Evolutionary conservation across 2,329 filamentous ascomycete species (phyloP), one percentile per base, ranked within the genome.

Genomic region (Aspergillus brunneoviolaceus): DNA sequence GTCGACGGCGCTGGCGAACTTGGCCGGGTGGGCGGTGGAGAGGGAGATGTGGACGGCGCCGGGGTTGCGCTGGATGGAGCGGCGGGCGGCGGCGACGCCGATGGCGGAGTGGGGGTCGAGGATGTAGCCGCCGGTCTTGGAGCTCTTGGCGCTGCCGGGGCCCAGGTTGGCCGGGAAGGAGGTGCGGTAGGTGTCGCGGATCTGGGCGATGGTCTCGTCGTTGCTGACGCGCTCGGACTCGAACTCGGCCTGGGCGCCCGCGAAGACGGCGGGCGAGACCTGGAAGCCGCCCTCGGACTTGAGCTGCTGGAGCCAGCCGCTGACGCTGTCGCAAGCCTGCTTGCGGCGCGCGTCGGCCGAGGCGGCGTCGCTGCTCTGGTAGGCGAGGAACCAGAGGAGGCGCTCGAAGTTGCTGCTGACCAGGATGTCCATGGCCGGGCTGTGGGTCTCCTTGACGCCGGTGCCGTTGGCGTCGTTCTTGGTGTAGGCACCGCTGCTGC

Each of bases 331-430:
- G 2, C 91, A 89, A 9, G 83, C 84, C 57, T 79, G 75, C 68
- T 80, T 78, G 63, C 81, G 76, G 55, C 79, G 74, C 61, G 80
- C 74, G 7, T 79, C 77, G 5, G 78, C 72, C 29, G 77, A 75
- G 57, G 76, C 76, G 39, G 70, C 63, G 49, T 70, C 66, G 61
- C 78, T 87, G 62, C 87, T 89, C 67, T 90, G 85, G 78, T 91
- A 91, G 1, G 62, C 62, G 89, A 98, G 82, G 82, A 91, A 97
- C 94, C 94, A 98, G 11, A 99, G 83, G 5, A 99, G 83, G 33
- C 95, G 87, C 82, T 99, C 95, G 74, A 99, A 98, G 81, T 99
- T 99, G 75, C 90, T 95, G 25, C 90, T 94, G 12, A 98, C 93
- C 3, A 98, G 83, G 66, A 98, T 98, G 76, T 99, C 95, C 95